Percentiles rank a stretch among this genome's conserved stretches.
Conservation (phyloP, 208 protist genomes). For the Angomonas deanei region DNA sequence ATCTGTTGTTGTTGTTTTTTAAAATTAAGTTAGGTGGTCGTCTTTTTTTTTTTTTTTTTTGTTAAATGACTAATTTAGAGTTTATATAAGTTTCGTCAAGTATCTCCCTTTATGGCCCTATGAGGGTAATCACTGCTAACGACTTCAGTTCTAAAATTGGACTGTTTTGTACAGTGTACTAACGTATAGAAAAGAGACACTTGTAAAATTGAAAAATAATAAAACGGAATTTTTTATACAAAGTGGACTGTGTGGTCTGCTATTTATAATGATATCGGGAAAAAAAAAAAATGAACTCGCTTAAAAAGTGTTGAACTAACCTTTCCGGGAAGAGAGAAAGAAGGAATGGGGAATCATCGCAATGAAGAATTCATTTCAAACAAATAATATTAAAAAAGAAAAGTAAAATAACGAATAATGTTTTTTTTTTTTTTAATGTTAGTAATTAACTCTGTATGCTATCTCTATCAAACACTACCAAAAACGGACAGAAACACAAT, state of each 20-base stretch:
- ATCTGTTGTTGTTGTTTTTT: too few species aligned
- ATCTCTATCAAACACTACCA: too few species aligned
- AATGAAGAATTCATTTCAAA: background rate
- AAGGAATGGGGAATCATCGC: too few species aligned
- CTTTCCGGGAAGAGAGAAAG: too few species aligned
- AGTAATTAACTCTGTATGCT: too few species aligned
- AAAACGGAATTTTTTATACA: too few species aligned
- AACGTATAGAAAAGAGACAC: background rate
- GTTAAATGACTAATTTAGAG: background rate
- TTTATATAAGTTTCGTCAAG: too few species aligned
- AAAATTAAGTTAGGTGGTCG: background rate
- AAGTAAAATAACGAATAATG: background rate
- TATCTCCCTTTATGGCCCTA: too few species aligned
- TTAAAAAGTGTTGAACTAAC: too few species aligned
- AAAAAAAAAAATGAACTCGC: background rate
- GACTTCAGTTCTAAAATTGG: background rate
- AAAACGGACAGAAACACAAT: background rate
- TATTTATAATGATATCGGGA: too few species aligned
- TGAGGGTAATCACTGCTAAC: background rate
- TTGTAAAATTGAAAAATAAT: background rate
- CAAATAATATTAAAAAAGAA: slow-evolving; percentile 9
- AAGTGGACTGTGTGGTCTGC: too few species aligned
- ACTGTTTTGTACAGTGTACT: background rate
- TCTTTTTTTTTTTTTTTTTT: slow-evolving; percentile 13
- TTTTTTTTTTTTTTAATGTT: background rate